A percentile compares a stretch with the other conserved stretches of the same genome.
Evolutionary conservation across 1,284 basidiomycete genomes (phyloP).

Genomic region (Caloboletus firmus): DNA sequence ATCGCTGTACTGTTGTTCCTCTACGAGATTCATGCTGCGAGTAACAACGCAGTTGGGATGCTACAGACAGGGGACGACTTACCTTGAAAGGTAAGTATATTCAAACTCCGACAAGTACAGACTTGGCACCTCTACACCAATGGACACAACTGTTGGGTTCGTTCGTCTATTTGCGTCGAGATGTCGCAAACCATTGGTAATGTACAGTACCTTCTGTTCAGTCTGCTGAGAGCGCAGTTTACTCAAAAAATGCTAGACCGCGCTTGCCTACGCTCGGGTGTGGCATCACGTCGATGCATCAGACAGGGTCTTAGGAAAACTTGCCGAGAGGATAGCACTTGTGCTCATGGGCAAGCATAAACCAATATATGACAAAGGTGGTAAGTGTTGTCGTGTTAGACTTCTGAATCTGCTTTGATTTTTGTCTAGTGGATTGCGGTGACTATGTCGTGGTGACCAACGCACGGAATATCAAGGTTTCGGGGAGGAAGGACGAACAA

Average conservation of each 20-base stretch:
- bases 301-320: conserved; percentile 87
- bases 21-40: no score
- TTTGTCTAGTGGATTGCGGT: conserved; percentile 78
- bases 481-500: conserved; percentile 88
- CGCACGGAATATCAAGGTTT: conserved; percentile 81
- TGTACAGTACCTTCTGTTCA: conserved; percentile 39
- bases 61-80: no score
- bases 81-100: no score
- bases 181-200: conserved; percentile 72
- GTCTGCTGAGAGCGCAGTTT: not conserved
- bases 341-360: conserved; percentile 99
- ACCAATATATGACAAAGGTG: conserved; percentile 90
- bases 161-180: not conserved
- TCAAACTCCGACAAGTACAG: no score
- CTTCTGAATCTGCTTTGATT: not conserved
- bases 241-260: conserved; percentile 60
- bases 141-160: no score
- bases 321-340: conserved; percentile 91
- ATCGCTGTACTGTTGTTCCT: no score
- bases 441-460: conserved; percentile 99
- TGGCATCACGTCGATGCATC: conserved; percentile 97
- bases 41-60: no score
- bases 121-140: no score
- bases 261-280: conserved; percentile 87
- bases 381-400: conserved; percentile 45